These are phyloP conservation scores for Dactylonectria estremocensis DNA, from an alignment of 2,329 filamentous ascomycete species.

Conservation along the genomic window DNA sequence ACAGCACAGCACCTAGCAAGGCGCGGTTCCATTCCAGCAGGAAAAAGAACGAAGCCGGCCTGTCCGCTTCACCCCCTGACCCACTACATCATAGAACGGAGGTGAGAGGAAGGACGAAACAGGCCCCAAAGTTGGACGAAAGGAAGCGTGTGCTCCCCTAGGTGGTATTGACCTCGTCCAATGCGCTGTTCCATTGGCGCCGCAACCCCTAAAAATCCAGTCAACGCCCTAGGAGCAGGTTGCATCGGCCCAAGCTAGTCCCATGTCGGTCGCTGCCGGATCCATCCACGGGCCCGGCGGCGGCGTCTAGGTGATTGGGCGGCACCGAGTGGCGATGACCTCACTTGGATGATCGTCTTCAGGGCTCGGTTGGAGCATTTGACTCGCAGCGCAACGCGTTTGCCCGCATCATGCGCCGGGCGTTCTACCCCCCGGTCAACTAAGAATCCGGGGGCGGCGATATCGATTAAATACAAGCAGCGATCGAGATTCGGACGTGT, in stretches of 20 bases:
- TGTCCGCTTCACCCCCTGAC: slow-evolving; percentile 43
- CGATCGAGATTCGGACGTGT: slow-evolving; percentile 1
- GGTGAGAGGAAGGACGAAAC: neutral
- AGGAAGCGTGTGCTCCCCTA: no score
- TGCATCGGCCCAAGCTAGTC: slow-evolving; percentile 24
- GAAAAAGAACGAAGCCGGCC: slow-evolving; percentile 32
- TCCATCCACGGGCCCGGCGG: slow-evolving; percentile 38
- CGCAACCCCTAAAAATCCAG: slow-evolving; percentile 3
- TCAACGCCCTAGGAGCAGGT: slow-evolving; percentile 7
- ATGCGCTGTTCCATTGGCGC: slow-evolving; percentile 13
- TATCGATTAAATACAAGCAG: slow-evolving; percentile 9
- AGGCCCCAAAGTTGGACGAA: neutral
- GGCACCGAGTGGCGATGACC: slow-evolving; percentile 45
- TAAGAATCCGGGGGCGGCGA: slow-evolving; percentile 21
- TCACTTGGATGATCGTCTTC: slow-evolving; percentile 37
- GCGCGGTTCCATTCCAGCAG: slow-evolving; percentile 10
- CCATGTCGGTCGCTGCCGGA: slow-evolving; percentile 41
- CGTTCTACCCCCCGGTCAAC: neutral
- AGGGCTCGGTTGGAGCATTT: neutral
- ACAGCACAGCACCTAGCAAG: neutral
- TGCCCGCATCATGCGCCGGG: neutral
- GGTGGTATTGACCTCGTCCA: neutral
- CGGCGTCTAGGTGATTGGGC: slow-evolving; percentile 40
- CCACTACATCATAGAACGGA: slow-evolving; percentile 45
- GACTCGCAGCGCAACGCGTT: no score